Base-by-base conservation (phyloP, 75 land plant species). In the Chamaecyparis obtusa region DNA sequence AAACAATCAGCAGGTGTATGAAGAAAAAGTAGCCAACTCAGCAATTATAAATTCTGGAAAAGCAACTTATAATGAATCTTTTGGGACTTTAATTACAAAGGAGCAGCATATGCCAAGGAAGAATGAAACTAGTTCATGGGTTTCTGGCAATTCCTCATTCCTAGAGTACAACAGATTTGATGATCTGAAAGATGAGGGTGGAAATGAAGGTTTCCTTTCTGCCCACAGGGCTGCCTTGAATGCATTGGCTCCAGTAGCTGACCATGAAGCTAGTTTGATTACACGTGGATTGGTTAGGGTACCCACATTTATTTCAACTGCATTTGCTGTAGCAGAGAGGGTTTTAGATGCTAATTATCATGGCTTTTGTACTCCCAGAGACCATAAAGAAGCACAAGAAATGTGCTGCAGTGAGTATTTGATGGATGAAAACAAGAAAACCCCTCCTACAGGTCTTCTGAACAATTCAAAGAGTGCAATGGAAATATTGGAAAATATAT, bases 401-500 rank as follows among this genome's bases (percentile, higher is more conserved):
- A 43, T 27, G 14, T 9, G 46, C 21, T 4, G 21, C 0, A 43
- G 30, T 21, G 49, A 80, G 3, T 39, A 43, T 80, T 44, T 44
- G 83, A 44, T 24, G 83, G 30, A 24, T 43, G 32, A 30, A 80
- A 80, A 80, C 27, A n/a, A 80, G 8, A 7, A 44, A 44, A 41
- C 41, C 0, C 83, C 49, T 43, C 83, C n/a, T 24, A 44, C 30
- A 41, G 51, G 83, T 27, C 48, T 44, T 30, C 48, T 80, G 49
- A 80, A 80, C n/a, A 44, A 48, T 44, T 80, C 83, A 80, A 44
- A 44, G 83, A 8, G 83, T 44, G 83, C 83, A 80, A 80, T 80
- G 41, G 24, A 80, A 80, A 43, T 80, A 8, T 44, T 80, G 83
- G 83, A 80, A 80, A 30, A 80, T 43, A 41, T 80, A 8, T 24